Evolutionary conservation across 345 rosid genomes (phyloP), one percentile per base, ranked within the genome.

Genomic region (Gossypium turneri): DNA sequence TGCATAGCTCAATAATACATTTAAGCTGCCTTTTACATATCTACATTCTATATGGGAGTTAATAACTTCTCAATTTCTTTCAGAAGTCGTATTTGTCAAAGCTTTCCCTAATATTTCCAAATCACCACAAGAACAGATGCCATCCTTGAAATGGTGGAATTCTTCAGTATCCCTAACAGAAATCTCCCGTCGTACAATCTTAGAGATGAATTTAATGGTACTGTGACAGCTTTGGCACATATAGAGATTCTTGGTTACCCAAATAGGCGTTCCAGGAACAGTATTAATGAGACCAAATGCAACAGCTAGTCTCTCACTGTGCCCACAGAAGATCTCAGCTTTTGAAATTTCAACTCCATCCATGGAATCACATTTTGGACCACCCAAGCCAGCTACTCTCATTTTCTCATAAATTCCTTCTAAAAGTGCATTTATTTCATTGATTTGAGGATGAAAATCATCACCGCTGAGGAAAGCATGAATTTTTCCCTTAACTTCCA

Each of bases 401-500:
- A 88, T 91, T 86, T 83, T 91, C 78, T 81, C 84, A 70, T 84
- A 84, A 76, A 93, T 84, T 51, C 88, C 89, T 48, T 82, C 84
- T 77, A 91, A 76, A 78, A 90, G 88, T 41, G 84, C 63, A 72
- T 82, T 80, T 77, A 91, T 89, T 81, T 90, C 90, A 44, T 76
- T 76, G 9, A 80, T 78, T 74, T 71, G 88, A 61, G 92, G 95
- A 77, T 88, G 95, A 76, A 51, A 85, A 75, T 81, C 75, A 73
- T 90, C 91, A 12, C 91, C 90, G 19, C 81, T 90, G 55, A 91
- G 96, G 84, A 93, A 93, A 52, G 94, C 95, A 45, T 91, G 92
- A 13, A 93, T 85, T 78, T 90, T 85, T 62, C 94, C 96, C 67
- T 91, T 91, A 53, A 87, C 82, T 84, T 87, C 91, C 45, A 91